A percentile compares a stretch with the other conserved stretches of the same genome.
These are phyloP conservation scores for Cyclostephanos invisitatus DNA, from an alignment of 108 stramenopile genomes.

Conservation along the genomic window DNA sequence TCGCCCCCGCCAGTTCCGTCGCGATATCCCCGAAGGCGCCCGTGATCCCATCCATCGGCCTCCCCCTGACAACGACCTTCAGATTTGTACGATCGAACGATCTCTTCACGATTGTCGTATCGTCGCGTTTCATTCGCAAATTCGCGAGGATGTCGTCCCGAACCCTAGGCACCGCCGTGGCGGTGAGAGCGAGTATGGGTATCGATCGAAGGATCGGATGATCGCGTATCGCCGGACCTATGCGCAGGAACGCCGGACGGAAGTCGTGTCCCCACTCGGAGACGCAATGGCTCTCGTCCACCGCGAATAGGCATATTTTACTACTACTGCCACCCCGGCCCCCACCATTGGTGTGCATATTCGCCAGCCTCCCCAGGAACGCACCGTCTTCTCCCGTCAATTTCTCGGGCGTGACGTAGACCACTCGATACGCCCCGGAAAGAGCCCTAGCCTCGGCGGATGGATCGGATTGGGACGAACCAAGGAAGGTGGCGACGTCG, in stretches of 20 bases:
- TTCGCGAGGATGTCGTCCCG: conserved; percentile 65
- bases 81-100: conserved; percentile 93
- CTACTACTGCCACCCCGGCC: conserved; percentile 8
- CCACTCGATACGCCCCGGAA: conserved; percentile 64
- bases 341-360: conserved; percentile 32
- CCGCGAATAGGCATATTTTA: conserved; percentile 75
- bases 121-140: conserved; percentile 55
- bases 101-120: conserved; percentile 56
- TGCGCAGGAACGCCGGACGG: conserved; percentile 76
- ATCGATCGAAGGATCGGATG: conserved; percentile 46
- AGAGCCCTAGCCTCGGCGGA: conserved; percentile 53
- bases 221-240: conserved; percentile 60
- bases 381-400: conserved; percentile 30
- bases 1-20: conserved; percentile 29
- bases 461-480: conserved; percentile 63
- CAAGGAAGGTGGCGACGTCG: conserved; percentile 61
- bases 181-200: conserved; percentile 91
- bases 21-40: conserved; percentile 51
- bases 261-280: conserved; percentile 93
- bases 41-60: conserved; percentile 52
- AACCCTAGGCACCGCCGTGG: conserved; percentile 91
- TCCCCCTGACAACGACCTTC: conserved; percentile 62
- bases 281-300: conserved; percentile 96
- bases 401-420: conserved; percentile 95
- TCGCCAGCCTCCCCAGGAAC: conserved; percentile 57